Base-by-base conservation (phyloP, 1,284 basidiomycete species). In the Cryptococcus sp. region DNA sequence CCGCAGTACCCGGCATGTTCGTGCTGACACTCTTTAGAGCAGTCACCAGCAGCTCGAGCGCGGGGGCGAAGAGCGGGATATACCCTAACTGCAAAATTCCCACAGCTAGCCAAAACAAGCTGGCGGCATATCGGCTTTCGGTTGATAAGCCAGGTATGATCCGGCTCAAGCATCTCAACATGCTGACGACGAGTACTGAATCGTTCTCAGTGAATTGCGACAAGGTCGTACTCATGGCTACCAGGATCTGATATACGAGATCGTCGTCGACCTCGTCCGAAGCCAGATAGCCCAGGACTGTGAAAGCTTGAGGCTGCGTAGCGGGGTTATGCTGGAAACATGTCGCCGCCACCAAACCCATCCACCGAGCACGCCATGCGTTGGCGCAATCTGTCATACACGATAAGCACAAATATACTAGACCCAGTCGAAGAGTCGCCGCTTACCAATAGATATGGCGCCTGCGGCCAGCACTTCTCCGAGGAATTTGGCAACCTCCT, bases 291-390 rank as follows among this genome's bases (percentile, higher is more conserved):
- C 91, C 91, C 15, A 97, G 84, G 2, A 90, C 86, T 30, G 91
- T 85, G 74, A 96, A 95, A 0, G 92, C 90, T 19, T 92, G 87
- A 47, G 90, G 88, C 75, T 96, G 93, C 25, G 94, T 86, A 19
- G 90, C 88, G 0, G 92, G 90, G 15, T 91, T 93, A 58, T 91
- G 85, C 75, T 96, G 93, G 82, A 97, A 96, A 20, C 93, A 92
- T 0, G 89, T 92, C 1, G 91, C 87, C 0, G 91, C 90, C n/a
- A 93, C 86, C 54, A 97, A 78, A 55, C 91, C 88, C 86, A 93
- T 92, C 90, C 93, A 93, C 42, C 93, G 83, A 25, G 93, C 91
- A 58, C 90, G 85, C 93, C 94, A 97, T 16, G 90, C 86, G 71
- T 97, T 97, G 43, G 91, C 81, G 11, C 93, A 81, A 53, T 91